Evolutionary conservation across 1,284 basidiomycete genomes (phyloP).

Genomic region (Microbotryum silenes-acaulis): DNA sequence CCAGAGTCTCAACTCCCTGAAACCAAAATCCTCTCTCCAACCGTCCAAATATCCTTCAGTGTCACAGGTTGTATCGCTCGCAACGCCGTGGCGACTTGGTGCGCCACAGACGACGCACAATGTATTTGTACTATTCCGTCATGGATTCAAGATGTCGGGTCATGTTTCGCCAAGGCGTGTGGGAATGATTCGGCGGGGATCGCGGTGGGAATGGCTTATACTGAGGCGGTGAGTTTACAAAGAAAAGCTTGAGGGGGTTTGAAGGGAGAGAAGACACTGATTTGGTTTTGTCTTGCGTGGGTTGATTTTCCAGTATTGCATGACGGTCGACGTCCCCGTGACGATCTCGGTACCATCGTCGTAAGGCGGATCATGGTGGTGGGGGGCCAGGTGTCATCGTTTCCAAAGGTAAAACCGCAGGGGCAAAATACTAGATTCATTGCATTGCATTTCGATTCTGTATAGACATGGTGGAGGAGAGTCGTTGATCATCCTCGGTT

Average conservation of each 20-base stretch:
- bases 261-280: not conserved
- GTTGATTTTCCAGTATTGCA: not conserved
- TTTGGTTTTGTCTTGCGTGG: not conserved
- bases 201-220: not conserved
- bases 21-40: no score
- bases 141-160: not conserved
- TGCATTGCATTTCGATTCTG: not conserved
- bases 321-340: not conserved
- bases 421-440: not conserved
- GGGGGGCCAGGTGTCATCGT: not conserved
- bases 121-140: not conserved
- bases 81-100: not conserved
- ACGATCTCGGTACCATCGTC: not conserved
- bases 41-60: not conserved
- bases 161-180: not conserved
- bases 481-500: slow-evolving; percentile 13
- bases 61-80: not conserved
- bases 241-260: not conserved
- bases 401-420: not conserved
- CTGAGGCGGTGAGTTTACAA: not conserved
- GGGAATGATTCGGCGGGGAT: not conserved
- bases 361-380: not conserved
- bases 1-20: no score
- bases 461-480: not conserved
- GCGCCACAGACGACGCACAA: not conserved